Evolutionary conservation across 495 filamentous ascomycete species (phyloP).

Genomic region (Penicillium atrosanguineum): DNA sequence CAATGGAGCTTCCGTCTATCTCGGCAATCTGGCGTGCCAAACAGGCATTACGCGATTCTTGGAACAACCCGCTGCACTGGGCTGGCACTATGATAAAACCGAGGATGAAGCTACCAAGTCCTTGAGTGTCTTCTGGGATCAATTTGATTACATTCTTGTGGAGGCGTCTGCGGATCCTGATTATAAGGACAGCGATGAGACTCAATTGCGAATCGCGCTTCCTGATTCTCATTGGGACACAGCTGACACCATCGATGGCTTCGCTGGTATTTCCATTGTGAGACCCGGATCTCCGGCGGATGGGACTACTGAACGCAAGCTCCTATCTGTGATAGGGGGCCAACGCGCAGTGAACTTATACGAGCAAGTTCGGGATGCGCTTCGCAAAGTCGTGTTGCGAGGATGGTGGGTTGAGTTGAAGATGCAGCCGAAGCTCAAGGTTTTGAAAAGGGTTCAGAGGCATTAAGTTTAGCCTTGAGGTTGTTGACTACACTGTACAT

Average conservation of each 20-base stretch:
- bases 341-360: constrained; percentile 20
- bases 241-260: constrained; percentile 66
- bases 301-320: constrained; percentile 29
- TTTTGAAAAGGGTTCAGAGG: constrained; percentile 25
- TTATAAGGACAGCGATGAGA: constrained; percentile 19
- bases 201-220: constrained; percentile 7
- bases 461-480: background rate
- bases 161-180: constrained; percentile 52
- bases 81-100: constrained; percentile 57
- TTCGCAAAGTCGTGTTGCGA: constrained; percentile 22
- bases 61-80: constrained; percentile 31
- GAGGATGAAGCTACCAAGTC: constrained; percentile 50
- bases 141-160: constrained; percentile 77
- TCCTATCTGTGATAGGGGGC: constrained; percentile 25
- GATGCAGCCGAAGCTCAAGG: constrained; percentile 39
- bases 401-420: constrained; percentile 46
- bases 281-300: constrained; percentile 46
- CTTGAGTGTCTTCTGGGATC: constrained; percentile 69
- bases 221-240: constrained; percentile 60
- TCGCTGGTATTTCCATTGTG: constrained; percentile 65
- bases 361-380: constrained; percentile 19
- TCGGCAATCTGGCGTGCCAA: constrained; percentile 88
- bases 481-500: background rate
- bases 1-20: constrained; percentile 55
- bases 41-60: constrained; percentile 91